Base-by-base conservation (phyloP, 306 rosid species). In the Luffa aegyptiaca region DNA sequence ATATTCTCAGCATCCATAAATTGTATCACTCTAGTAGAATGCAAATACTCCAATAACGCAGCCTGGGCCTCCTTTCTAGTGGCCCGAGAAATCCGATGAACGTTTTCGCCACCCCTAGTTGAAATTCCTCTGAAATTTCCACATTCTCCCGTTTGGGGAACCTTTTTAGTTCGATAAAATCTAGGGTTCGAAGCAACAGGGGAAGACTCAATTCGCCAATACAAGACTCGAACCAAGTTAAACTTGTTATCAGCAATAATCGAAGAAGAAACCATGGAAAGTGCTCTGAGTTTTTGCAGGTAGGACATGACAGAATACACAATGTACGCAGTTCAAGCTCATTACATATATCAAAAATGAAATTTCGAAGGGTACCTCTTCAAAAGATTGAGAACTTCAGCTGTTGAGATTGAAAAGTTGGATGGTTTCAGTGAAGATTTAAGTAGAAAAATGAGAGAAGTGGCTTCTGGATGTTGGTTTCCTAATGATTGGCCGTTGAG, bases 1-100 rank as follows among this genome's bases (percentile, higher is more conserved):
- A 93, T 92, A 83, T 85, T 89, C 73, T 93, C 97, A 1, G 98
- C 98, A 56, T 92, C 97, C 58, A 77, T 5, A 82, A 87, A 90
- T 53, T 86, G 86, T n/a, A 93, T 55, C 82, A 88, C 84, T 55
- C 98, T 85, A 39, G 92, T 92, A 20, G 85, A 80, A 78, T 93
- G 89, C 59, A 93, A 90, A 80, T 93, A 93, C 1, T 93, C 98
- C 45, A 92, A 74, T 48, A 93, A 84, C 55, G 93, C 98, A 36
- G 83, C 87, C 85, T 90, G 92, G 14, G 91, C 98, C 86, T 83
- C 88, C 80, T 69, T 89, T 9, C 41, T 58, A 18, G 75, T 51
- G 48, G 83, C 56, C 66, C 33, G 79, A 36, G 81, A 26, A 75
- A 81, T 21, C 68, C 53, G 35, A 61, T 49, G 55, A 42, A 65